Evolutionary conservation across 2,329 filamentous ascomycete genomes (phyloP), one percentile per base, ranked within the genome.

Genomic region (Peltaster fructicola): DNA sequence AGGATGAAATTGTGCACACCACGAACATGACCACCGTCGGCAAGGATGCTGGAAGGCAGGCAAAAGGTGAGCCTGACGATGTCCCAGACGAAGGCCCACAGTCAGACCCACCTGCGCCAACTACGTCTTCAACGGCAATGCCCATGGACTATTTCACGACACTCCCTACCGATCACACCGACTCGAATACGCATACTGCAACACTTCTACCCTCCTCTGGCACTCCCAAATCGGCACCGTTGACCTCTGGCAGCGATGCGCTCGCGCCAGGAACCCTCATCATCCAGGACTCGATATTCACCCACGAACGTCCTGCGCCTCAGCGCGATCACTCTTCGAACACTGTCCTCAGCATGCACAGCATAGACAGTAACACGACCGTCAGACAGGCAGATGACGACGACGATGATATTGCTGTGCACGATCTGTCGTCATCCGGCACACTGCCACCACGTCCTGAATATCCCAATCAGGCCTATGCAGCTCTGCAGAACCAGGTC

Each of bases 401-500:
- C 23, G 18, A 17, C 28, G 25, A 35, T 29, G 11, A 23, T 29
- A n/a, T 38, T 32, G 12, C 31, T 34, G 22, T 24, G 17, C n/a
- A n/a, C n/a, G n/a, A n/a, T n/a, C n/a, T n/a, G n/a, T n/a, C n/a
- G n/a, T n/a, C n/a, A n/a, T n/a, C n/a, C n/a, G n/a, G n/a, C n/a
- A n/a, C n/a, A n/a, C n/a, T n/a, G n/a, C 43, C 50, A 27, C 32
- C 29, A 37, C 45, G 50, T 14, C 52, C 51, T 11, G 39, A 47
- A 29, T 61, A 53, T 34, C 58, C 58, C 22, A 59, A 61, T 36
- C 59, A 63, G 43, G 52, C 57, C 10, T 59, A 59, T 39, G 51
- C 57, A 22, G 57, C 57, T 3, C 45, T 61, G 15, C 57, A 60
- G 24, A 45, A 44, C 24, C 58, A 61, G 39, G 33, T 42, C 17